Evolutionary conservation across 495 filamentous ascomycete species (phyloP).

Genomic region (Neurospora intermedia): DNA sequence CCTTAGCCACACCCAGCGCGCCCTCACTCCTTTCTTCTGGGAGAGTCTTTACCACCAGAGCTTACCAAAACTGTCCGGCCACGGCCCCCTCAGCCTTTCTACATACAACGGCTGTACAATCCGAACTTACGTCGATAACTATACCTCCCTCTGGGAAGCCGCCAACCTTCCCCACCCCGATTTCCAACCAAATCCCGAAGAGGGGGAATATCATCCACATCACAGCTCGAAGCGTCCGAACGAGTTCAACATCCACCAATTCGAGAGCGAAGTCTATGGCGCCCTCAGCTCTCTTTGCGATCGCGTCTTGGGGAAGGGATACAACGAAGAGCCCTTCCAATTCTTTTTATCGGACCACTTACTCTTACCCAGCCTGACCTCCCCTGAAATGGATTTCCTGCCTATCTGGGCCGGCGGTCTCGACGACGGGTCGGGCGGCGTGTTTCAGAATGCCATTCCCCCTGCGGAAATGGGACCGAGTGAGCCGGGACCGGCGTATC

Average conservation of each 20-base stretch:
- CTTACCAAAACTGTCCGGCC: not conserved
- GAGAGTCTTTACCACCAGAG: not conserved
- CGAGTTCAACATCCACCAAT: not conserved
- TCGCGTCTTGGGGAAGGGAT: not conserved
- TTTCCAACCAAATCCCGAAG: not conserved
- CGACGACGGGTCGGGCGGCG: slow-evolving; percentile 35
- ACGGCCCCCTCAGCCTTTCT: not conserved
- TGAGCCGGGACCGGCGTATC: slow-evolving; percentile 35
- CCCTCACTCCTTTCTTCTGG: slow-evolving; percentile 28
- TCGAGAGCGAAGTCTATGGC: not conserved
- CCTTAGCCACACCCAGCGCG: slow-evolving; percentile 17
- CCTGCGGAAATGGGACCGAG: slow-evolving; percentile 29
- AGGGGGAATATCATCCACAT: not conserved
- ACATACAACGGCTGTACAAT: not conserved
- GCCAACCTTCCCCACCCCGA: not conserved
- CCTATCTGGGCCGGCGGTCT: slow-evolving; percentile 39
- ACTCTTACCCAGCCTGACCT: slow-evolving; percentile 20
- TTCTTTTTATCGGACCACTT: slow-evolving; percentile 21
- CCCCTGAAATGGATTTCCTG: slow-evolving; percentile 32
- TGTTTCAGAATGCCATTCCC: slow-evolving; percentile 30
- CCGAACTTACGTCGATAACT: not conserved
- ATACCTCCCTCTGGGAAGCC: not conserved
- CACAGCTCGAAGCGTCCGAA: not conserved
- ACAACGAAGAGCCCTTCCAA: slow-evolving; percentile 6
- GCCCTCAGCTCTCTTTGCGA: not conserved